Base-by-base conservation (phyloP, 495 filamentous ascomycete species). In the Penicillium herquei region DNA sequence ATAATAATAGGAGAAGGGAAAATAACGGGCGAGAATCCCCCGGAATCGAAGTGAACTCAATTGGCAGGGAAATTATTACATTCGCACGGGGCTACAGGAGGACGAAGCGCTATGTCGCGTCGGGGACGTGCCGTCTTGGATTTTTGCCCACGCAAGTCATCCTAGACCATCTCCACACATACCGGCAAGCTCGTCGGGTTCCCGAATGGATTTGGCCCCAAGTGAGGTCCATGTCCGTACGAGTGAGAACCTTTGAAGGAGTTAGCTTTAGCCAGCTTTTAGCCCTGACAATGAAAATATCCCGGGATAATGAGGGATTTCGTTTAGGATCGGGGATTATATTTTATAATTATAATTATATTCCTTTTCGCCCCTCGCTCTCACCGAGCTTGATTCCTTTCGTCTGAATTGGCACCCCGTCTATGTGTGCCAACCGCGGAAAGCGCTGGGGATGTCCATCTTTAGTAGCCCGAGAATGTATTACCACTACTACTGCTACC, bases 1-100 rank as follows among this genome's bases (percentile, higher is more conserved):
- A 37, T 37, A 37, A 37, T 3, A 37, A 37, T 37, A 37, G 1
- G 2, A 30, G 3, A 46, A 12, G 18, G 18, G 8, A 11, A 50
- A 31, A 41, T 37, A 51, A 30, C 34, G 49, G 37, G 34, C 49
- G 49, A 51, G 37, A 51, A 70, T 72, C 68, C 71, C 71, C 70
- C 71, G 62, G 71, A 69, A 65, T 68, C 61, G 32, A 58, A 58
- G 51, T 44, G 17, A 63, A 58, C 54, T 61, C 51, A 57, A 61
- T 55, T 61, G 18, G 35, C 32, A 49, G 4, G n/a, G 32, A 49
- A 39, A 49, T 49, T 43, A 43, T 45, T 45, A 39, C 35, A 7
- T 11, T 43, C 57, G 71, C 71, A 74, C 69, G 68, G 71, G 59
- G 63, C 58, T 67, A 52, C 53, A 37, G 54, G 68, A 48, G 64